Percentiles rank a stretch among this genome's conserved stretches.
These are phyloP conservation scores for Plasmopara halstedii DNA, from an alignment of 352 stramenopile species.

Conservation along the genomic window DNA sequence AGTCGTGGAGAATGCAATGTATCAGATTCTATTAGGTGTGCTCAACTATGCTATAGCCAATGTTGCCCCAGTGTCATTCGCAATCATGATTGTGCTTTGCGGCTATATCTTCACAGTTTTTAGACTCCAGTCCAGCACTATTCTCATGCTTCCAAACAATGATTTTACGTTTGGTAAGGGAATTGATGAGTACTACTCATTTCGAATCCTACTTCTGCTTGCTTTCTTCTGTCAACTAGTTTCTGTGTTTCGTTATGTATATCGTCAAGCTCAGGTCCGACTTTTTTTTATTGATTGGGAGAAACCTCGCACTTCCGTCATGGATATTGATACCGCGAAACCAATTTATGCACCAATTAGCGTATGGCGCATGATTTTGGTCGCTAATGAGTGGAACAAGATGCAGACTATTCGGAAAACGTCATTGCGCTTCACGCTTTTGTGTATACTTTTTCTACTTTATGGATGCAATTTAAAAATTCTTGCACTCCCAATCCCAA, in stretches of 20 bases:
- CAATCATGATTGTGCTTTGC: conserved; percentile 69
- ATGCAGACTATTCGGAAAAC: conserved; percentile 80
- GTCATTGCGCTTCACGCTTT: conserved; percentile 74
- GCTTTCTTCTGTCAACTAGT: conserved; percentile 80
- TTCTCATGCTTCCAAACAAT: conserved; percentile 78
- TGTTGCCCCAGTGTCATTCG: conserved; percentile 34
- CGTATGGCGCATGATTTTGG: conserved; percentile 90
- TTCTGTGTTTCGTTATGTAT: conserved; percentile 59
- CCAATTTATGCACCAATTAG: conserved; percentile 63
- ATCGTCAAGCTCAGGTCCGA: conserved; percentile 70
- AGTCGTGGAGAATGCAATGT: conserved; percentile 44
- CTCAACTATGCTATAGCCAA: conserved; percentile 31
- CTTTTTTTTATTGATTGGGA: conserved; percentile 95
- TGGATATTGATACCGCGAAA: conserved; percentile 43
- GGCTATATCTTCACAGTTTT: conserved; percentile 93
- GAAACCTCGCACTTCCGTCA: conserved; percentile 61
- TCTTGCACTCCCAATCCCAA: conserved; percentile 44
- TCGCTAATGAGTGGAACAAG: conserved; percentile 92
- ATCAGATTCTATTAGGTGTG: conserved; percentile 36
- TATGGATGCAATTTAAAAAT: conserved; percentile 58
- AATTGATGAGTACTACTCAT: conserved; percentile 83
- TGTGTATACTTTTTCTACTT: conserved; percentile 85
- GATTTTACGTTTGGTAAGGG: conserved; percentile 35
- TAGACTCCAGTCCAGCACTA: conserved; percentile 86
- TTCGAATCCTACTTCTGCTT: conserved; percentile 73